These are phyloP conservation scores for Sclerotinia spermophila DNA, from an alignment of 2,329 filamentous ascomycete species.

Conservation along the genomic window DNA sequence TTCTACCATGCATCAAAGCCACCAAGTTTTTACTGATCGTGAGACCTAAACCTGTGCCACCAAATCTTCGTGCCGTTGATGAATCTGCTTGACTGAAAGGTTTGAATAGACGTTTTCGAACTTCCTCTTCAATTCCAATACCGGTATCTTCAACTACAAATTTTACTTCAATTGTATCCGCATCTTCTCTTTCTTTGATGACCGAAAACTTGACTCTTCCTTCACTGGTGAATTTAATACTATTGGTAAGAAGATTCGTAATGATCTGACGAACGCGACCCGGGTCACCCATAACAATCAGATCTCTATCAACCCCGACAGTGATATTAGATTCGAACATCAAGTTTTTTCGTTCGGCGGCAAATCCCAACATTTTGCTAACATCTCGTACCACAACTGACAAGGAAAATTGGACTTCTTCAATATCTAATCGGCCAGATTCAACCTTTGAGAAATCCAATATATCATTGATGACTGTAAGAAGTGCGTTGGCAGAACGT, in stretches of 20 bases:
- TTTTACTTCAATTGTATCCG: conserved; percentile 62
- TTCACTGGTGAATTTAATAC: conserved; percentile 69
- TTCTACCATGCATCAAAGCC: conserved; percentile 75
- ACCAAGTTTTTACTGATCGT: conserved; percentile 80
- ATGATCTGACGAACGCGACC: conserved; percentile 75
- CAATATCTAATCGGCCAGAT: conserved; percentile 71
- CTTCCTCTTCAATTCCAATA: conserved; percentile 77
- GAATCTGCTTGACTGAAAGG: conserved; percentile 81
- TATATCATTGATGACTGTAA: conserved; percentile 90
- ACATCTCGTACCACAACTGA: conserved; percentile 69
- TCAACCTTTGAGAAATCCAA: conserved; percentile 87
- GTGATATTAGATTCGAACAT: conserved; percentile 64
- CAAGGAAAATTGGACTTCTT: conserved; percentile 78
- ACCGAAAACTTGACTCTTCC: conserved; percentile 67
- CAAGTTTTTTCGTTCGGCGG: conserved; percentile 74
- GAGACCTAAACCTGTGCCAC: conserved; percentile 72
- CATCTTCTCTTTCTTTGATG: conserved; percentile 58
- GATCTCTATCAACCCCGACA: conserved; percentile 53
- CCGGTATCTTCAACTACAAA: conserved; percentile 76
- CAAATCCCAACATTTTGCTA: conserved; percentile 82
- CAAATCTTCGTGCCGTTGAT: conserved; percentile 74
- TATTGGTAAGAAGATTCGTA: conserved; percentile 73
- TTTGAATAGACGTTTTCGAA: conserved; percentile 68
- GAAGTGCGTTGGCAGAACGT: conserved; percentile 72
- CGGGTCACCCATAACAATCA: conserved; percentile 83